Conservation (phyloP, 192 early-diverging fungal species). For the Funneliformis mosseae region DNA sequence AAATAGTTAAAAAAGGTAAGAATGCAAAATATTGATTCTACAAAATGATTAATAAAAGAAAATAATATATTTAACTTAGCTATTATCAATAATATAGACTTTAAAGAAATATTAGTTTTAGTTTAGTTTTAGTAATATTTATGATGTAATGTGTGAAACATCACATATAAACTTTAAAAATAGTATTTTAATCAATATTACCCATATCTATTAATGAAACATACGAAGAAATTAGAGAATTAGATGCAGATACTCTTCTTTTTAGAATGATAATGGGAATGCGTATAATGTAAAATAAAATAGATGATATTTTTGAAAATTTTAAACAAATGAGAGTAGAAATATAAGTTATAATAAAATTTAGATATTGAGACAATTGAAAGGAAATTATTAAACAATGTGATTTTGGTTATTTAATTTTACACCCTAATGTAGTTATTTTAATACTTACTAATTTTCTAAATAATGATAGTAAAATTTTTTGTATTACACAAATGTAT, state of each 20-base stretch:
- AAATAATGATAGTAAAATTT: neutral
- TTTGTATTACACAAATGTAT: neutral
- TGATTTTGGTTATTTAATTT: neutral
- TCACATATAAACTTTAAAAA: neutral
- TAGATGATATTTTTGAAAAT: no score
- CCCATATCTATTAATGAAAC: neutral
- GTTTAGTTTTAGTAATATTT: conserved; percentile 13
- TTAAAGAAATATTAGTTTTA: neutral
- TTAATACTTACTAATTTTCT: neutral
- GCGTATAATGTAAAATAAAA: no score
- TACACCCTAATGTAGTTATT: neutral
- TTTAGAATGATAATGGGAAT: neutral
- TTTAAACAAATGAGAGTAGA: no score
- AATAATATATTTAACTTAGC: neutral
- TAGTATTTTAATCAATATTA: neutral
- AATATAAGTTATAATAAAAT: neutral
- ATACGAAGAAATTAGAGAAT: neutral
- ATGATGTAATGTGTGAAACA: neutral
- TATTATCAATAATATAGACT: conserved; percentile 5
- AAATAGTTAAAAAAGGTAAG: neutral
- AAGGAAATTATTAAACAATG: neutral
- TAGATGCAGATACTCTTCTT: neutral
- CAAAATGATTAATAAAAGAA: neutral
- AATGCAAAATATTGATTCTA: neutral
- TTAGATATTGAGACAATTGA: neutral